Conservation (phyloP, 306 rosid genomes). For the Urtica urens region DNA sequence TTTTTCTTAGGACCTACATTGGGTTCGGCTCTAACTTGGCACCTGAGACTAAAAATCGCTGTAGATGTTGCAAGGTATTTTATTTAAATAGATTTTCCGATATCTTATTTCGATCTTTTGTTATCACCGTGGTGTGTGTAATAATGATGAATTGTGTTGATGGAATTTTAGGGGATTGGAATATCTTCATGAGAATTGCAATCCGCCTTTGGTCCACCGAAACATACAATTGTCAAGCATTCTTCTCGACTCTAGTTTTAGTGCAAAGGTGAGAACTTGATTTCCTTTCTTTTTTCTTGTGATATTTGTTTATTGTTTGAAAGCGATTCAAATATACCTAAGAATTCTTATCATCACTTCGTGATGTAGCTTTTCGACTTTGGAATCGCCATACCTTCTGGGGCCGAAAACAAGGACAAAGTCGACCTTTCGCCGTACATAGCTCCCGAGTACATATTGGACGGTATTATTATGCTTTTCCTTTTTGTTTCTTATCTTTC, state of each 20-base stretch:
- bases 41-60: slow-evolving; percentile 69
- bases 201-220: slow-evolving; percentile 75
- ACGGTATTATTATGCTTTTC: slow-evolving; percentile 30
- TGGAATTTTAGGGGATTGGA: slow-evolving; percentile 59
- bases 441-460: slow-evolving; percentile 76
- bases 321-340: slow-evolving; percentile 4
- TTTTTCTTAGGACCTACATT: slow-evolving; percentile 43
- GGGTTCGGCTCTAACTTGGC: slow-evolving; percentile 68
- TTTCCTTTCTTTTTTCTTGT: neutral
- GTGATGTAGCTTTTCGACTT: slow-evolving; percentile 72
- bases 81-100: neutral
- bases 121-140: slow-evolving; percentile 1
- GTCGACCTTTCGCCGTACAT: slow-evolving; percentile 52
- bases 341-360: slow-evolving; percentile 20
- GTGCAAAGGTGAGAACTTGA: slow-evolving; percentile 56
- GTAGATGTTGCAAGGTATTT: slow-evolving; percentile 71
- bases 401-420: slow-evolving; percentile 47
- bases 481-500: neutral
- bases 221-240: slow-evolving; percentile 62
- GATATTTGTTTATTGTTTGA: neutral
- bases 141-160: slow-evolving; percentile 7
- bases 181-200: slow-evolving; percentile 77
- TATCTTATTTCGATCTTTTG: slow-evolving; percentile 3
- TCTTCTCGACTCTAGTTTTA: slow-evolving; percentile 74
- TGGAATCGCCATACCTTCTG: slow-evolving; percentile 59